A percentile compares a stretch with the other conserved stretches of the same genome.
These are phyloP conservation scores for Lablab purpureus DNA, from an alignment of 306 rosid species.

Conservation along the genomic window DNA sequence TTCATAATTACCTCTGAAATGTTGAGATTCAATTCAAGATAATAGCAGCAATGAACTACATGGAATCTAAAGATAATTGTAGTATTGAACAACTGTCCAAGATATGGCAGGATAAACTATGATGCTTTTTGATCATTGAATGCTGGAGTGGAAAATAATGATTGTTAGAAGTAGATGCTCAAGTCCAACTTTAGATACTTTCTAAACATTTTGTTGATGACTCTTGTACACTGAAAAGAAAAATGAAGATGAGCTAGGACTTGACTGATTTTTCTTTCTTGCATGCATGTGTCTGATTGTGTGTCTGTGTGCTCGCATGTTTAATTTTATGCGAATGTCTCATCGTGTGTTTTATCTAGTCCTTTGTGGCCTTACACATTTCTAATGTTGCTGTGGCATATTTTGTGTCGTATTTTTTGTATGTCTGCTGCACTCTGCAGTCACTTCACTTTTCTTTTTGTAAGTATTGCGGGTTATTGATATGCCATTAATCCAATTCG, in stretches of 20 bases:
- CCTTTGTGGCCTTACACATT: background rate
- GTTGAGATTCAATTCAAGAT: constrained; percentile 9
- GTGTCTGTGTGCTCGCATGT: background rate
- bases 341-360: background rate
- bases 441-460: background rate
- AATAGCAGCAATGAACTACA: background rate
- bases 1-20: constrained; percentile 6
- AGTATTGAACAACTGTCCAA: background rate
- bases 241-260: constrained; percentile 22
- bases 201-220: background rate
- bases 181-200: background rate
- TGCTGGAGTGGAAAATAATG: background rate
- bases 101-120: background rate
- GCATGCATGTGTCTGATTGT: background rate
- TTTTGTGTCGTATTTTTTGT: background rate
- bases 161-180: background rate
- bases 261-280: constrained; percentile 11
- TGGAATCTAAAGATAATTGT: background rate
- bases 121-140: background rate
- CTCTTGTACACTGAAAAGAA: background rate
- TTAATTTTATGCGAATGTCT: constrained; percentile 3
- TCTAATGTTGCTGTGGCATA: constrained; percentile 5
- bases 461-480: background rate
- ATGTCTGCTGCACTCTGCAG: background rate
- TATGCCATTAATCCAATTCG: background rate